These are phyloP conservation scores for Saccharomycopsis javanensis DNA, from an alignment of 805 yeast genomes.

Conservation along the genomic window DNA sequence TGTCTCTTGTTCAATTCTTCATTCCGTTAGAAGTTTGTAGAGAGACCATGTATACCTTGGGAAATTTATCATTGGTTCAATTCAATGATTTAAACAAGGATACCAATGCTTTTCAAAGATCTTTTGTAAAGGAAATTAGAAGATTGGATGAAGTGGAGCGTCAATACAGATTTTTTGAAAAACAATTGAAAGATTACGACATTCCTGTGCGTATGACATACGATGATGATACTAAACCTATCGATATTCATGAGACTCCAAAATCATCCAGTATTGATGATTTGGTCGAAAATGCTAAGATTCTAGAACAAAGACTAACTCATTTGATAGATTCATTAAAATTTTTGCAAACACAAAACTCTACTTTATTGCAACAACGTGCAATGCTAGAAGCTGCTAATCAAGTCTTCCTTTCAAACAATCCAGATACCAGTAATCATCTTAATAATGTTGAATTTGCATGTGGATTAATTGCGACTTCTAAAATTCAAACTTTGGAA, in stretches of 20 bases:
- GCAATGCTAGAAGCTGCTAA: slow-evolving; percentile 42
- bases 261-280: slow-evolving; percentile 42
- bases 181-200: slow-evolving; percentile 25
- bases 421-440: slow-evolving; percentile 6
- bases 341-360: slow-evolving; percentile 38
- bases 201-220: slow-evolving; percentile 20
- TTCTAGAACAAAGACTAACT: slow-evolving; percentile 43
- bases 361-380: slow-evolving; percentile 54
- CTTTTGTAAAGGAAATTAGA: slow-evolving; percentile 34
- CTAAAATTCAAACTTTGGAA: slow-evolving; percentile 49
- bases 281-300: slow-evolving; percentile 38
- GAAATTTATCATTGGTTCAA: slow-evolving; percentile 34
- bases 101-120: slow-evolving; percentile 37
- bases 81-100: slow-evolving; percentile 35
- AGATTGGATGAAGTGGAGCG: slow-evolving; percentile 29
- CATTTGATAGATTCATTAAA: slow-evolving; percentile 41
- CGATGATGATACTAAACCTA: slow-evolving; percentile 21
- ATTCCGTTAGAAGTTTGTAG: slow-evolving; percentile 38
- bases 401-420: slow-evolving; percentile 31
- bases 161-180: slow-evolving; percentile 24
- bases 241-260: slow-evolving; percentile 6
- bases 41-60: slow-evolving; percentile 35
- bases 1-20: slow-evolving; percentile 40
- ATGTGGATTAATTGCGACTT: slow-evolving; percentile 57
- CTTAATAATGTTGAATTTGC: slow-evolving; percentile 37